Evolutionary conservation across 805 yeast genomes (phyloP), one percentile per base, ranked within the genome.

Genomic region (Blastobotrys peoriensis): DNA sequence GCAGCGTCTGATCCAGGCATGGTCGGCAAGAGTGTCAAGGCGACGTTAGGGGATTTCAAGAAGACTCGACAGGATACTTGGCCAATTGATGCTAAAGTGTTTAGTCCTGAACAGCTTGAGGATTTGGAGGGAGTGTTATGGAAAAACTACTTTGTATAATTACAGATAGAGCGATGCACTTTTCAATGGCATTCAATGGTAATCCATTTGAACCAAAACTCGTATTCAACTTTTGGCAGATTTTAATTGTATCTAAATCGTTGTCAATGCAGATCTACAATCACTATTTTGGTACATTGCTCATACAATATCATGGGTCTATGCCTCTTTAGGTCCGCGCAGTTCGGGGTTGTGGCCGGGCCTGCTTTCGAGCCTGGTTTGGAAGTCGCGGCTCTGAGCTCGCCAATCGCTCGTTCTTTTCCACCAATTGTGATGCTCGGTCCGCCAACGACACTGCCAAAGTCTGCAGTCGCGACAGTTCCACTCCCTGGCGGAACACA

Each of bases 61-160:
- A 88, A 88, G 67, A 79, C 86, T 4, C 76, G 98, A 52, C 94
- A 89, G 47, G 98, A 91, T 57, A 87, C 97, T 0, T 91, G 98
- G 98, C 95, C 86, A 57, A 76, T 87, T 47, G 98, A 91, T 60
- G 75, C 83, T 48, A 71, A 71, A 52, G 78, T 75, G 10, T 93
- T 91, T 61, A 78, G 80, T 5, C 77, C 74, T 40, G 86, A 82
- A 3, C 94, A 91, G 63, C 69, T 88, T 41, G 93, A 87, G 58
- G 96, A 87, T 60, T 67, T 91, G 37, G 98, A 91, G 62, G 98
- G 98, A 35, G 96, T 91, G 3, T 65, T 89, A 21, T 83, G 95
- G 85, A 83, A 85, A 61, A 86, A 95, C 60, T 91, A 93, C 60
- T 89, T 87, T 63, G 87, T 91, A 5, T 87, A 67, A 52, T 15